Evolutionary conservation across 176 grass and related monocot genomes (phyloP).

Genomic region (Pontederia paniculata): DNA sequence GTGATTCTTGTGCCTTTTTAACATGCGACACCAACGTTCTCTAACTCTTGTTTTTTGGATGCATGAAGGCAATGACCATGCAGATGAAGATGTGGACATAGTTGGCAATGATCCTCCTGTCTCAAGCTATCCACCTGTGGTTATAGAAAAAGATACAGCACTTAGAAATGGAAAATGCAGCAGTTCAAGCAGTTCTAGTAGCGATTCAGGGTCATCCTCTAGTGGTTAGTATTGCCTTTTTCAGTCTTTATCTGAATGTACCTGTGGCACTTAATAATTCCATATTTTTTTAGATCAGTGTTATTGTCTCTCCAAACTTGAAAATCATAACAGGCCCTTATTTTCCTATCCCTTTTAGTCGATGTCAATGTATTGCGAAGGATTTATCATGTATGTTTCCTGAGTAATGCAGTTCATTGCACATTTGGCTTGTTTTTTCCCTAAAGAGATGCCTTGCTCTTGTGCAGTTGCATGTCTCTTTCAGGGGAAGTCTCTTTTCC

Average conservation of each 20-base stretch:
- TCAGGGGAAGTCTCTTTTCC: no score
- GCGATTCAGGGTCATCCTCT: constrained; percentile 65
- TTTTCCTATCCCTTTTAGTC: no score
- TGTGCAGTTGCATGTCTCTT: no score
- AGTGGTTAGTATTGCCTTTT: constrained; percentile 50
- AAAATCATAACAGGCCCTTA: no score
- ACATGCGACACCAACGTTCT: constrained; percentile 1
- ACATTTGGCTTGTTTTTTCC: no score
- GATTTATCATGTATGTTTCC: no score
- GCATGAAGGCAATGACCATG: constrained; percentile 46
- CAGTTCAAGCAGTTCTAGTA: constrained; percentile 87
- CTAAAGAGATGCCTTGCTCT: no score
- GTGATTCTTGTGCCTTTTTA: constrained; percentile 18
- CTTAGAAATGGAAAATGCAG: constrained; percentile 68
- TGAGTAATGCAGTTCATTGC: no score
- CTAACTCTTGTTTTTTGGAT: constrained; percentile 10
- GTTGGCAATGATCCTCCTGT: constrained; percentile 72
- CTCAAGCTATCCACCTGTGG: constrained; percentile 52
- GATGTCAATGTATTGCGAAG: no score
- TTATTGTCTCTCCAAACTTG: no score
- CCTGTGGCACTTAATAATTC: neutral
- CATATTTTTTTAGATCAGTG: no score
- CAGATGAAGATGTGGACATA: constrained; percentile 90
- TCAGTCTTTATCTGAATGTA: constrained; percentile 2
- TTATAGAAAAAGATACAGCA: constrained; percentile 64